Evolutionary conservation across 75 land plant species (phyloP), one percentile per base, ranked within the genome.

Genomic region (Pinus taeda): DNA sequence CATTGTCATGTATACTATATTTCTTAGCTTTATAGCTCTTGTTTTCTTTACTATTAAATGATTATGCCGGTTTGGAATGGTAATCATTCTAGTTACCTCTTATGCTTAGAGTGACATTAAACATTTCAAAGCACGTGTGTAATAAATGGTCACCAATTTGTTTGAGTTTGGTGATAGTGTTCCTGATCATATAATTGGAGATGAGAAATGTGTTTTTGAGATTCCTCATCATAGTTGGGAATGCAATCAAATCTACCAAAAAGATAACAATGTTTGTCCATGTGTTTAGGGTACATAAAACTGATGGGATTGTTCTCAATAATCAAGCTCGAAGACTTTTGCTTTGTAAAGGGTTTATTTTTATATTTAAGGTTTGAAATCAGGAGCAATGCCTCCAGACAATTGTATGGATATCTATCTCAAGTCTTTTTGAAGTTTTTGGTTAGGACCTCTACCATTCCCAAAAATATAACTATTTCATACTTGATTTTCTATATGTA

Each of bases 201-300:
- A 94, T 77, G 92, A 92, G 57, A 88, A 83, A 30, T 82, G 97
- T n/a, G 79, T 90, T 57, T 87, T 92, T 57, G 92, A 94, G 78
- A 89, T 88, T 21, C 77, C 87, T n/a, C 66, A 91, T 91, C 76
- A 83, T 90, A 80, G 83, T 95, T 73, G 95, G 95, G 8, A 90
- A 82, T 78, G 80, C 90, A 1, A 77, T 80, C 30, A 86, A 83
- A 36, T 86, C 74, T 61, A 80, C 78, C 15, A 82, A 72, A 33
- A 74, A 83, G 56, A 93, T 90, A 24, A 67, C 59, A 59, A 81
- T 93, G 11, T 60, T 79, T 39, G 72, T 95, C 29, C 60, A 81
- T 17, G 90, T 93, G 17, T 26, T 60, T 29, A 26, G 78, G 26
- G 87, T 83, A 30, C 74, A 49, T 57, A 78, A 69, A 61, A 77